A percentile compares a stretch with the other conserved stretches of the same genome.
These are phyloP conservation scores for Sugiyamaella neomexicana DNA, from an alignment of 1,139 yeast species.

Conservation along the genomic window DNA sequence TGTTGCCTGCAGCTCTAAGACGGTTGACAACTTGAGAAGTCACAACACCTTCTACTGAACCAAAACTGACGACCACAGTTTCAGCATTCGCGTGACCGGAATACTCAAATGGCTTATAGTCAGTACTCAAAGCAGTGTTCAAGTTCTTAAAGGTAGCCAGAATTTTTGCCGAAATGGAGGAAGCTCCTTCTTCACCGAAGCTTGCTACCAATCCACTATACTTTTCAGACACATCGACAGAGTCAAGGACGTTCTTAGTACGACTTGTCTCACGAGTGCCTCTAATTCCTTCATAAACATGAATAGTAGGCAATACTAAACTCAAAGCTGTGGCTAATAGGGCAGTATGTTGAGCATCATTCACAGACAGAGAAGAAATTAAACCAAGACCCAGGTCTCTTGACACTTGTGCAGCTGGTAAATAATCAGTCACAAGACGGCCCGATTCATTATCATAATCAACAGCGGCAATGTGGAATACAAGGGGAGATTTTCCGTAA, in stretches of 20 bases:
- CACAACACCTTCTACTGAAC: constrained; percentile 64
- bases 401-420: constrained; percentile 60
- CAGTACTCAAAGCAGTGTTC: constrained; percentile 58
- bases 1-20: constrained; percentile 37
- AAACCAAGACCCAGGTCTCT: constrained; percentile 68
- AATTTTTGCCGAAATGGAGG: constrained; percentile 17
- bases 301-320: constrained; percentile 59
- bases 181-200: constrained; percentile 11
- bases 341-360: constrained; percentile 59
- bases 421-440: constrained; percentile 62
- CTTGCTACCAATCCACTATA: constrained; percentile 38
- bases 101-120: constrained; percentile 70
- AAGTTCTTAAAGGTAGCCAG: constrained; percentile 28
- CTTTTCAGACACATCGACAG: constrained; percentile 47
- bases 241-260: constrained; percentile 49
- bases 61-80: constrained; percentile 74
- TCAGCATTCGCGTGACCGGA: constrained; percentile 61
- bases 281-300: constrained; percentile 78
- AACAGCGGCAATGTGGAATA: constrained; percentile 70
- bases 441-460: constrained; percentile 59
- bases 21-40: constrained; percentile 46
- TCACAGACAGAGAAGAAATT: constrained; percentile 55
- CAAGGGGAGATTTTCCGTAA: constrained; percentile 43
- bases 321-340: constrained; percentile 68
- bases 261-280: constrained; percentile 59